Evolutionary conservation across 2,329 filamentous ascomycete species (phyloP).

Genomic region (Microcyclospora pomicola): DNA sequence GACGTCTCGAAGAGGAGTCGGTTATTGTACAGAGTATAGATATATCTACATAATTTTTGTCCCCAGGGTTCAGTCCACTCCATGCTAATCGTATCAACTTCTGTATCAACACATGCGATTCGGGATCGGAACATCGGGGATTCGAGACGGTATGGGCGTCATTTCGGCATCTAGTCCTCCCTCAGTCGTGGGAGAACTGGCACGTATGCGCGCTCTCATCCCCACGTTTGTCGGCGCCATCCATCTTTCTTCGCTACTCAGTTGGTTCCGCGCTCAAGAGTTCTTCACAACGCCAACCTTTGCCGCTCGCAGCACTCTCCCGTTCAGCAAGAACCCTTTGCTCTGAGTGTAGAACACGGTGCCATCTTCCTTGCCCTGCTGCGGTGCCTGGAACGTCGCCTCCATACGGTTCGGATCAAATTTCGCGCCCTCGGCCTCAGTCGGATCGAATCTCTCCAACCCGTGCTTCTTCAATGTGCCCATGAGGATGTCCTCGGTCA

Average conservation of each 20-base stretch:
- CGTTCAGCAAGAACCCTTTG: constrained; percentile 92
- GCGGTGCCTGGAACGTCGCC: constrained; percentile 85
- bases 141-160: no score
- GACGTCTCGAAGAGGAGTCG: no score
- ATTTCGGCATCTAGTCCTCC: no score
- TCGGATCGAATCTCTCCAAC: constrained; percentile 73
- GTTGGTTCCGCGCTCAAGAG: constrained; percentile 22
- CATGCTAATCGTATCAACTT: no score
- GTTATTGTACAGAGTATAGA: no score
- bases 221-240: no score
- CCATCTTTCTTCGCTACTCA: no score
- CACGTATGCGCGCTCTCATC: no score
- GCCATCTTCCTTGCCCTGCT: constrained; percentile 77
- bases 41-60: no score
- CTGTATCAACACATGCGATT: no score
- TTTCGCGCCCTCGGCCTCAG: constrained; percentile 30
- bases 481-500: constrained; percentile 86
- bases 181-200: no score
- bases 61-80: no score
- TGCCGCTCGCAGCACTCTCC: constrained; percentile 70
- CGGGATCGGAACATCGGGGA: background rate
- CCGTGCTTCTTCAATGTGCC: constrained; percentile 86
- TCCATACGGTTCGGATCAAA: constrained; percentile 97
- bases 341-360: constrained; percentile 85
- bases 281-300: constrained; percentile 97